phyloP scores from a whole-genome alignment of 2,329 filamentous ascomycete genomes.

The Aspergillus sp. region DNA sequence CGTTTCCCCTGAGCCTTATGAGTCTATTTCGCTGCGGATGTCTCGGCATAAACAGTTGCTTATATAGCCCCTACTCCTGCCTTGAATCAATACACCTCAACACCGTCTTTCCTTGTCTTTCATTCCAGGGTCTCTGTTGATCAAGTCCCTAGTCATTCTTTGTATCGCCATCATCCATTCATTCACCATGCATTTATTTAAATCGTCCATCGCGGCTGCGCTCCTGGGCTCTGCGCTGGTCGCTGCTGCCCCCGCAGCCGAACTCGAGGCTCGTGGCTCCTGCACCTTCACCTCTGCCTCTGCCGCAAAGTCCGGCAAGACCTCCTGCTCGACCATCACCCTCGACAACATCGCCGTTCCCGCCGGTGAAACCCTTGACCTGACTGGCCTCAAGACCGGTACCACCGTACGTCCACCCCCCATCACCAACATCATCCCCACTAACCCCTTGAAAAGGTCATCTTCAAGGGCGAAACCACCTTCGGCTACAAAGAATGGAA shows the following conservation, averaged over 20 bases:
- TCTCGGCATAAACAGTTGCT: neutral
- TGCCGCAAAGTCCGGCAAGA: slow-evolving; percentile 32
- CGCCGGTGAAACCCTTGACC: slow-evolving; percentile 42
- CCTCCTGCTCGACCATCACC: slow-evolving; percentile 43
- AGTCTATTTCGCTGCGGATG: neutral
- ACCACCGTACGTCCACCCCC: slow-evolving; percentile 31
- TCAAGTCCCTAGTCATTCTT: slow-evolving; percentile 17
- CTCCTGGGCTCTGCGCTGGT: slow-evolving; percentile 22
- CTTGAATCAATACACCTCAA: neutral
- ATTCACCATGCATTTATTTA: slow-evolving; percentile 22
- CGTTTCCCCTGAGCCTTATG: neutral
- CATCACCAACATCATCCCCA: neutral
- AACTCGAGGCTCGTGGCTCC: slow-evolving; percentile 19
- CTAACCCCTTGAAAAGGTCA: slow-evolving; percentile 45
- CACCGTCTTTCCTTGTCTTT: neutral
- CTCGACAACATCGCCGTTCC: slow-evolving; percentile 44
- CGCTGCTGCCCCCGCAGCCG: slow-evolving; percentile 13
- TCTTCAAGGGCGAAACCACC: slow-evolving; percentile 68
- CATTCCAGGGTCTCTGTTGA: slow-evolving; percentile 17
- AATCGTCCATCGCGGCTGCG: slow-evolving; percentile 18
- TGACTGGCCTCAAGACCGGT: slow-evolving; percentile 37
- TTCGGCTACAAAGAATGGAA: slow-evolving; percentile 70
- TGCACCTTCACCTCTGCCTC: slow-evolving; percentile 39
- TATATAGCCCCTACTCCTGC: neutral
- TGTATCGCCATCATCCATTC: slow-evolving; percentile 6